Conservation (phyloP, 345 rosid genomes). For the Eucalyptus cloeziana region DNA sequence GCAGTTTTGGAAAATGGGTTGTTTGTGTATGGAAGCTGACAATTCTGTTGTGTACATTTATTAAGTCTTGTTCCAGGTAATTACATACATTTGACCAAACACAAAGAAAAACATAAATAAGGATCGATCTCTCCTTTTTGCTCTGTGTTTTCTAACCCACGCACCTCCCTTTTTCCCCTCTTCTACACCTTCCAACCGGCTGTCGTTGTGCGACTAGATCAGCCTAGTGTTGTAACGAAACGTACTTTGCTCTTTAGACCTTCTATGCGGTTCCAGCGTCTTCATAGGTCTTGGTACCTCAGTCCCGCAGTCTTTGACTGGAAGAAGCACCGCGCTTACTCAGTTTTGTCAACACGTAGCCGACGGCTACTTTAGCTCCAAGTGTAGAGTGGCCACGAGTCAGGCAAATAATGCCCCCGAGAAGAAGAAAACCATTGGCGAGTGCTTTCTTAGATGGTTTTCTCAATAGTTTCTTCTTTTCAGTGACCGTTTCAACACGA, state of each 20-base stretch:
- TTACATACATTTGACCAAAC: not conserved
- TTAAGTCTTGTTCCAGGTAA: not conserved
- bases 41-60: not conserved
- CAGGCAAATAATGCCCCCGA: constrained; percentile 67
- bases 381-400: constrained; percentile 62
- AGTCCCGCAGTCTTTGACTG: constrained; percentile 15
- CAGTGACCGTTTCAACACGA: not conserved
- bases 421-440: constrained; percentile 58
- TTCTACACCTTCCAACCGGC: not conserved
- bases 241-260: not conserved
- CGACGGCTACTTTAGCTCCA: constrained; percentile 80
- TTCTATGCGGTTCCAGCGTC: not conserved
- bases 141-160: not conserved
- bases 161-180: not conserved
- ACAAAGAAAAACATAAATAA: not conserved
- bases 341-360: constrained; percentile 68
- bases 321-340: constrained; percentile 34
- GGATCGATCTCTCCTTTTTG: not conserved
- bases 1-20: not conserved
- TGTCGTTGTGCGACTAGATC: not conserved
- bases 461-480: constrained; percentile 25
- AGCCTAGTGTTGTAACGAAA: not conserved
- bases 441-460: constrained; percentile 55
- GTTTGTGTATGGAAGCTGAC: not conserved
- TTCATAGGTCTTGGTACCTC: not conserved